phyloP scores from a whole-genome alignment of 2,329 filamentous ascomycete genomes.

The Arachnomyces sp. region DNA sequence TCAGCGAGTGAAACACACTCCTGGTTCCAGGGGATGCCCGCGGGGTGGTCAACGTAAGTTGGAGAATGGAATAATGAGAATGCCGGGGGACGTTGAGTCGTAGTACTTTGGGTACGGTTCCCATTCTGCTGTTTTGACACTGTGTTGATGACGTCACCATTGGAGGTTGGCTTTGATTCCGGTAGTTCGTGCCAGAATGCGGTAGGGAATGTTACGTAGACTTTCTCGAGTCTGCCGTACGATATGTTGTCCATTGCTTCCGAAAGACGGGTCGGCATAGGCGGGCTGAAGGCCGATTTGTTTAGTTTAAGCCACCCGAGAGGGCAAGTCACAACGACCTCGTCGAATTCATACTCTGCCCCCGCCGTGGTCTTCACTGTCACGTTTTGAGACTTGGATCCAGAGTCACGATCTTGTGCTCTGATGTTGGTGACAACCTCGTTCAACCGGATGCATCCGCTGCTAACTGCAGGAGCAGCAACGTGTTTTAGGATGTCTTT shows the following conservation, averaged over 20 bases:
- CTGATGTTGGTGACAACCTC: slow-evolving; percentile 36
- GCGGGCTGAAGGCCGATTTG: slow-evolving; percentile 36
- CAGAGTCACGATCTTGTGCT: slow-evolving; percentile 16
- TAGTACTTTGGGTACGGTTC: slow-evolving; percentile 16
- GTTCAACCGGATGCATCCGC: slow-evolving; percentile 43
- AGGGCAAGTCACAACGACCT: slow-evolving; percentile 45
- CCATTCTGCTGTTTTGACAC: slow-evolving; percentile 1
- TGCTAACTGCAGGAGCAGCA: slow-evolving; percentile 38
- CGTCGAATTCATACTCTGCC: slow-evolving; percentile 37
- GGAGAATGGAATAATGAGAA: slow-evolving; percentile 10
- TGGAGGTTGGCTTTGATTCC: slow-evolving; percentile 11
- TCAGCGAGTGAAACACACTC: slow-evolving; percentile 70
- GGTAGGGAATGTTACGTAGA: slow-evolving; percentile 59
- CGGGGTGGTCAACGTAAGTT: slow-evolving; percentile 54
- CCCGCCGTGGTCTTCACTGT: slow-evolving; percentile 33
- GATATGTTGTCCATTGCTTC: slow-evolving; percentile 41
- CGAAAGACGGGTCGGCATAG: slow-evolving; percentile 33
- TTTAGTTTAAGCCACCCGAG: slow-evolving; percentile 47
- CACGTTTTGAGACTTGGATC: slow-evolving; percentile 31
- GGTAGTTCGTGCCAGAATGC: slow-evolving; percentile 61
- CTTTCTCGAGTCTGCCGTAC: slow-evolving; percentile 40
- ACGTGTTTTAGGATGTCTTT: slow-evolving; percentile 48
- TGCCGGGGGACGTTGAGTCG: no score
- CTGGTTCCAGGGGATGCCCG: slow-evolving; percentile 61
- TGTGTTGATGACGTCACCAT: slow-evolving; percentile 2